Evolutionary conservation across 352 stramenopile genomes (phyloP).

Genomic region (Pythium sp.): DNA sequence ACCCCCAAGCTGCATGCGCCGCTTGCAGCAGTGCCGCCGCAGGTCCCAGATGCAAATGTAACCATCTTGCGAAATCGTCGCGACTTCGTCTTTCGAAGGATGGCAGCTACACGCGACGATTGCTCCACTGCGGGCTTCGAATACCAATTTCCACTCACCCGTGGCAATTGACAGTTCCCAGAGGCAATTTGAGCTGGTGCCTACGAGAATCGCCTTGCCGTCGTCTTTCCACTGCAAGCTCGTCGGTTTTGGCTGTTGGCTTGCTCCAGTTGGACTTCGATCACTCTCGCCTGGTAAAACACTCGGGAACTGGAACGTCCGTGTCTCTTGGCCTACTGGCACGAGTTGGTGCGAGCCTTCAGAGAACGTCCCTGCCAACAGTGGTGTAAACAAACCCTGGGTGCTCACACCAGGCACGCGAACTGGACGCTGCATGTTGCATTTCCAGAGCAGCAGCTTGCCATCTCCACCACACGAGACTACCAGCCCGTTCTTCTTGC

Average conservation of each 20-base stretch:
- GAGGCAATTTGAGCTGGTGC: conserved; percentile 57
- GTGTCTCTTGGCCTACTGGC: conserved; percentile 31
- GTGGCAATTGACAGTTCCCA: conserved; percentile 52
- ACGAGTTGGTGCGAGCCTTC: conserved; percentile 48
- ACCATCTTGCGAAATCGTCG: conserved; percentile 45
- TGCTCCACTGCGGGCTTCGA: conserved; percentile 45
- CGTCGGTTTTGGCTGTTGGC: conserved; percentile 35
- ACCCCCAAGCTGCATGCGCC: conserved; percentile 28
- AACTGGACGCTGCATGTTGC: conserved; percentile 44
- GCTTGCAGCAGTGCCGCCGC: conserved; percentile 33
- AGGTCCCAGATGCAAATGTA: conserved; percentile 62
- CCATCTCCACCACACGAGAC: conserved; percentile 51
- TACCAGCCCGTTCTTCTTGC: conserved; percentile 52
- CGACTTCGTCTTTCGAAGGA: conserved; percentile 42
- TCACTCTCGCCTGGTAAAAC: conserved; percentile 29
- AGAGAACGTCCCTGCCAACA: conserved; percentile 35
- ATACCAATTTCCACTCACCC: conserved; percentile 49
- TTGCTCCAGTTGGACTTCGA: not conserved
- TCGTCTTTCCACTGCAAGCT: conserved; percentile 62
- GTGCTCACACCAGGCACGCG: conserved; percentile 57
- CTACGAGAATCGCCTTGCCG: conserved; percentile 42
- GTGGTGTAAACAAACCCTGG: conserved; percentile 52
- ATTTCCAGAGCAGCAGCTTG: conserved; percentile 52
- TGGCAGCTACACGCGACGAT: conserved; percentile 37
- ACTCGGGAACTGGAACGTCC: conserved; percentile 38